Evolutionary conservation across 768 basidiomycete species (phyloP), one percentile per base, ranked within the genome.

Genomic region (Glaciozyma antarctica): DNA sequence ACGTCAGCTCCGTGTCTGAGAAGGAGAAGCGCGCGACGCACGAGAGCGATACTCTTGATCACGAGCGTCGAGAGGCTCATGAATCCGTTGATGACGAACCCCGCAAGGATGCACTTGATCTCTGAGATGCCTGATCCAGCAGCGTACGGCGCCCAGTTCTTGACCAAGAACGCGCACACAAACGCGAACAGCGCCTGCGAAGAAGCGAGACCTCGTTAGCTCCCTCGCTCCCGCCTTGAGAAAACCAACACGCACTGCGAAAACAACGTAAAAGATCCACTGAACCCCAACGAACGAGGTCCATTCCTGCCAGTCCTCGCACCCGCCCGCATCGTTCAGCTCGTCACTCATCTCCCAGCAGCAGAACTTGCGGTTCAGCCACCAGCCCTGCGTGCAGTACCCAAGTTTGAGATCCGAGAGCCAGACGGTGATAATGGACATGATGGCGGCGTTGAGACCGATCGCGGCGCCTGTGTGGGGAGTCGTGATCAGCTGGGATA

Each of bases 91-190:
- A 99, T 97, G 71, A 93, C 82, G 78, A 99, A 99, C 5, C 95
- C 95, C 13, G 89, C 90, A 38, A 99, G 80, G 71, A 98, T 97
- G 75, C 91, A 95, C 74, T 98, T 99, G 77, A 99, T 97, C 77
- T 99, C 95, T 26, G 93, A 90, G 56, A 99, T 98, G 58, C 95
- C 95, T 64, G 93, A 97, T 8, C 95, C 93, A 24, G 95, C 95
- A 19, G 95, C 93, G 76, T 94, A 94, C 61, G 86, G 92, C 13
- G 94, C 93, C 73, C 93, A 83, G 13, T 84, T 85, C 60, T 84
- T 82, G 62, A 98, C 95, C 16, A 99, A 81, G 75, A 89, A 90
- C 0, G 91, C 88, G 7, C 93, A 88, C 19, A 87, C 80, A 74
- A 89, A 90, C 0, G 92, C 85, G 73, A 97, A 94, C 2, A 81